Percentiles rank a stretch among this genome's conserved stretches.
phyloP scores from a whole-genome alignment of 176 grass and related monocot genomes.

The Aegilops bicornis region DNA sequence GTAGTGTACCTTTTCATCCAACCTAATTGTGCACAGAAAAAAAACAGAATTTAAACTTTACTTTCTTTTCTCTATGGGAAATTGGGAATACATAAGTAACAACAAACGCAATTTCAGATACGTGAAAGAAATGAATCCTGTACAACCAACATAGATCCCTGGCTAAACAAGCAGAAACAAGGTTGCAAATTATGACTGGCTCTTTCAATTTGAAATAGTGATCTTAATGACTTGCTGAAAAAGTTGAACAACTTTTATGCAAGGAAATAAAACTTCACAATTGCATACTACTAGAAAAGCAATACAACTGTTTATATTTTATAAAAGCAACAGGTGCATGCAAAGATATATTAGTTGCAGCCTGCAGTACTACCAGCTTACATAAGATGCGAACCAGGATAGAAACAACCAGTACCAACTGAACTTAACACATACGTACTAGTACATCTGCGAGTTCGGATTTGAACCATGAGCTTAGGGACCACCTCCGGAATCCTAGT shows the following conservation, averaged over 20 bases:
- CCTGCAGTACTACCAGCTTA: neutral
- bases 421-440: no score
- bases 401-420: no score
- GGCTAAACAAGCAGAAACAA: neutral
- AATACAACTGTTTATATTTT: neutral
- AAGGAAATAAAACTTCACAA: neutral
- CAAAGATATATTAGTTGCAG: neutral
- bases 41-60: neutral
- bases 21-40: neutral
- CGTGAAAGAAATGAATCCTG: neutral
- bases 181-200: neutral
- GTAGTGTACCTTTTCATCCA: neutral
- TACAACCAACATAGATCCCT: neutral
- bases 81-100: neutral
- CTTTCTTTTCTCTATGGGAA: neutral
- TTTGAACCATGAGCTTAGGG: neutral
- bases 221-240: neutral
- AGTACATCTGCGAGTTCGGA: neutral
- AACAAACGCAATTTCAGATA: neutral
- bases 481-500: neutral
- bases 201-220: neutral
- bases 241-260: neutral
- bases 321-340: neutral
- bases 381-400: no score
- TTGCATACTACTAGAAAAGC: neutral